phyloP scores from a whole-genome alignment of 2,329 filamentous ascomycete species.

The Trichophyton benhamiae region DNA sequence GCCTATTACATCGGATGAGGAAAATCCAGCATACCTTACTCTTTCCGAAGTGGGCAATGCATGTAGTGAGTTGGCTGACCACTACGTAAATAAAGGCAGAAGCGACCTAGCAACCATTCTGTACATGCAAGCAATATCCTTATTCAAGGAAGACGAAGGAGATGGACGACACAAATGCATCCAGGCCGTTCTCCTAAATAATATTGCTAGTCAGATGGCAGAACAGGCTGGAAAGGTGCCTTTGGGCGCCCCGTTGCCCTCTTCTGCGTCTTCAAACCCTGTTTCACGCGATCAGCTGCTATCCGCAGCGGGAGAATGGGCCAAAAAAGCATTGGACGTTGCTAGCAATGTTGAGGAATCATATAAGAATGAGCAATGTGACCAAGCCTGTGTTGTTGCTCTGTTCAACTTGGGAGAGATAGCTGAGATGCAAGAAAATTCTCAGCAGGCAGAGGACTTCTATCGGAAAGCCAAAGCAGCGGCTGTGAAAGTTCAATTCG shows the following conservation, averaged over 20 bases:
- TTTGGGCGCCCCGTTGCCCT: slow-evolving; percentile 21
- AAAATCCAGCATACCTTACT: slow-evolving; percentile 25
- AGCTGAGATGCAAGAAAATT: slow-evolving; percentile 58
- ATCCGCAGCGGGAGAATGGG: slow-evolving; percentile 64
- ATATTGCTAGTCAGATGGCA: slow-evolving; percentile 39
- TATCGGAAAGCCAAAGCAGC: slow-evolving; percentile 53
- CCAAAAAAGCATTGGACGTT: slow-evolving; percentile 59
- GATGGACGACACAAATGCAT: slow-evolving; percentile 51
- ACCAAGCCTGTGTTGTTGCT: slow-evolving; percentile 68
- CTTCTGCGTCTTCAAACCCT: slow-evolving; percentile 27
- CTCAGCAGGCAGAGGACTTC: slow-evolving; percentile 50
- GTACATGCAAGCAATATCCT: slow-evolving; percentile 68
- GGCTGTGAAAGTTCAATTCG: slow-evolving; percentile 33
- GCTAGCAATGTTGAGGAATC: slow-evolving; percentile 54
- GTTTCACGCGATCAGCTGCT: slow-evolving; percentile 51
- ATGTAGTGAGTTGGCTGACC: slow-evolving; percentile 53
- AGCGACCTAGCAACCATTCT: slow-evolving; percentile 74
- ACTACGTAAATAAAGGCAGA: slow-evolving; percentile 61
- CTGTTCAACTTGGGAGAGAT: slow-evolving; percentile 82
- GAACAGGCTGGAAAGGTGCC: slow-evolving; percentile 25
- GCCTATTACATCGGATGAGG: slow-evolving; percentile 45
- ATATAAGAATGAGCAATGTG: slow-evolving; percentile 63
- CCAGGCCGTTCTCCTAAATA: slow-evolving; percentile 58
- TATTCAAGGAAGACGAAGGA: slow-evolving; percentile 42
- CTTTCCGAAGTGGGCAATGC: slow-evolving; percentile 27